Conservation (phyloP, 1,284 basidiomycete species). For the Lignosus rhinocerotis region DNA sequence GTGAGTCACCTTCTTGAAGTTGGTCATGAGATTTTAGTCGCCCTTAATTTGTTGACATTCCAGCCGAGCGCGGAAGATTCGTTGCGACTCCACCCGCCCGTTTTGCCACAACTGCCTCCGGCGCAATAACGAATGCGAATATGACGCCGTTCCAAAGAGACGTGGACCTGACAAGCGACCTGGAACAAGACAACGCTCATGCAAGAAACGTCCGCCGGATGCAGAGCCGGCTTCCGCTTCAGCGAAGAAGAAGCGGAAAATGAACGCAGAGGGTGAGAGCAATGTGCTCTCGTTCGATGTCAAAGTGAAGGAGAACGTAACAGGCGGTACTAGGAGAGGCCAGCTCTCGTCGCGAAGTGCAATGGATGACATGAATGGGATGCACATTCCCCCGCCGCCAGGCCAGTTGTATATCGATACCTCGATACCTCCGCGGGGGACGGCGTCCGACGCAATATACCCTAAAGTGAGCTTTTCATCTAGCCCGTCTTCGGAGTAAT, state of each 20-base stretch:
- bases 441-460: conserved; percentile 31
- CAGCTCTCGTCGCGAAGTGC: conserved; percentile 26
- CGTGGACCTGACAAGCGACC: conserved; percentile 82
- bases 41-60: conserved; percentile 37
- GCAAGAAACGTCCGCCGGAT: conserved; percentile 72
- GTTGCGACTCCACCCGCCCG: conserved; percentile 79
- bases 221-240: conserved; percentile 44
- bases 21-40: conserved; percentile 5
- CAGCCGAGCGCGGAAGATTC: conserved; percentile 78
- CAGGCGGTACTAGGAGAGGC: conserved; percentile 28
- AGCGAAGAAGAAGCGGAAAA: conserved; percentile 61
- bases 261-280: conserved; percentile 32
- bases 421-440: conserved; percentile 28
- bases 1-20: conserved; percentile 27
- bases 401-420: conserved; percentile 32
- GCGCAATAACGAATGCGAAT: conserved; percentile 72
- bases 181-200: conserved; percentile 75
- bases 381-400: conserved; percentile 26
- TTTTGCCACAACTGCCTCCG: conserved; percentile 77
- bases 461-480: conserved; percentile 32
- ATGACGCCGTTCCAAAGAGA: conserved; percentile 76
- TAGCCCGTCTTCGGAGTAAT: conserved; percentile 18
- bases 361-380: conserved; percentile 28
- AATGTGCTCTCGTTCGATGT: conserved; percentile 30
- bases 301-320: conserved; percentile 32